Evolutionary conservation across 768 basidiomycete species (phyloP).

Genomic region (Agaricus sinodeliciosus): DNA sequence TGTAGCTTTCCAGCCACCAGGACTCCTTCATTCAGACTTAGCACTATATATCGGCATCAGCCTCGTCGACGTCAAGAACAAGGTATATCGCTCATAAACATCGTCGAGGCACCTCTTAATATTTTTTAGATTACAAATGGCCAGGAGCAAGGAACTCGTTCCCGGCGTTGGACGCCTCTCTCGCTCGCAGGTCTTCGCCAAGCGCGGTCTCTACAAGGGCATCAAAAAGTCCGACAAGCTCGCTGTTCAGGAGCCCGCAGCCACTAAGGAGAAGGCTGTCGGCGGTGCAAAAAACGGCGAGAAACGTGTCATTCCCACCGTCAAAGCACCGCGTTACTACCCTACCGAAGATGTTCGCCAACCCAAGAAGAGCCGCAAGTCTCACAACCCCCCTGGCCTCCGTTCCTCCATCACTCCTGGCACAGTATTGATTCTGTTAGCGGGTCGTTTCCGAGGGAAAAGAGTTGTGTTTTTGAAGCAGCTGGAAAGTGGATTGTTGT

Average conservation of each 20-base stretch:
- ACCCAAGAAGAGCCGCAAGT: conserved; percentile 91
- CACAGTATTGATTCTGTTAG: conserved; percentile 91
- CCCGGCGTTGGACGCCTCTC: conserved; percentile 79
- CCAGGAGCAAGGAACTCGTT: conserved; percentile 80
- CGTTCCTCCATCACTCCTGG: conserved; percentile 90
- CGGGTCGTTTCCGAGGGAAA: conserved; percentile 97
- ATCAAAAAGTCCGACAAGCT: conserved; percentile 70
- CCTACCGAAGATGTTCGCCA: conserved; percentile 89
- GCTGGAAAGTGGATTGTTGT: conserved; percentile 81
- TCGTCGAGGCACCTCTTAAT: conserved; percentile 8
- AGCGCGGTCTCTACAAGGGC: conserved; percentile 83
- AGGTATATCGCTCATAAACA: conserved; percentile 27
- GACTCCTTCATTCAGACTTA: conserved; percentile 22
- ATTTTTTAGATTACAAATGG: conserved; percentile 44
- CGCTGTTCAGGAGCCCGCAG: conserved; percentile 49
- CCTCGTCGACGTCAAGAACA: conserved; percentile 46
- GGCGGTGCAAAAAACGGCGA: conserved; percentile 89
- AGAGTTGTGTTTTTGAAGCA: conserved; percentile 98
- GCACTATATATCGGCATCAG: conserved; percentile 38
- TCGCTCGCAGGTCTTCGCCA: conserved; percentile 72
- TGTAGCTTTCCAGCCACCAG: conserved; percentile 41
- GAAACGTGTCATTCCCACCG: conserved; percentile 79
- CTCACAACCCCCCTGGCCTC: conserved; percentile 68
- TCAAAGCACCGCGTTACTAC: conserved; percentile 87
- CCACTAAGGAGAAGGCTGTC: conserved; percentile 72